Conservation (phyloP, 2,329 filamentous ascomycete species). For the Fusarium protoensiforme region DNA sequence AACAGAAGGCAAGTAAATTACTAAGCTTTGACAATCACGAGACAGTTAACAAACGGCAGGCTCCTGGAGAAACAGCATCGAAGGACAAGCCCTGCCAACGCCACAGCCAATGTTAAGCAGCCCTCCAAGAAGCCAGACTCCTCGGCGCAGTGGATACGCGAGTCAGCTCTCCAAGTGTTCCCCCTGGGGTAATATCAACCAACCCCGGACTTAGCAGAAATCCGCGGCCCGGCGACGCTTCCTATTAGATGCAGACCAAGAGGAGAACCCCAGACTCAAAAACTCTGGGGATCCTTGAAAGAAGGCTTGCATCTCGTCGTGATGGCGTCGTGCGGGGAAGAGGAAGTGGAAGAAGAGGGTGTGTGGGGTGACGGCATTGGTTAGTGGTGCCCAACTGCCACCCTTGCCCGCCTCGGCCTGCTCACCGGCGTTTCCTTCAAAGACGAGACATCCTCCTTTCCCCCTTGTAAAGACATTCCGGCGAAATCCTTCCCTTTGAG, state of each 20-base stretch:
- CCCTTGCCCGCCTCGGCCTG: neutral
- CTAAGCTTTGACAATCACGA: neutral
- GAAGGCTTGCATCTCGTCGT: neutral
- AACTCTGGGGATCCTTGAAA: neutral
- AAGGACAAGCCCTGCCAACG: neutral
- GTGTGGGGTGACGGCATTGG: neutral
- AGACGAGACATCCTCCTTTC: neutral
- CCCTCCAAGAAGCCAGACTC: neutral
- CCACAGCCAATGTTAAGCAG: neutral
- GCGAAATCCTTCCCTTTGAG: constrained; percentile 23
- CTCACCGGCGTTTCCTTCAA: neutral
- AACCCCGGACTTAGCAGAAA: neutral
- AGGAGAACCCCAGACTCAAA: no score
- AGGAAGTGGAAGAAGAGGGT: neutral
- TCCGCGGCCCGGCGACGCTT: neutral
- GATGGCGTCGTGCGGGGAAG: neutral
- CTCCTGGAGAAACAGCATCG: neutral
- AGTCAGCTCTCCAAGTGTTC: neutral
- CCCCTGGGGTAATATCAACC: neutral
- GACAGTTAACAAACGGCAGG: neutral
- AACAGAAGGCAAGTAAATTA: neutral
- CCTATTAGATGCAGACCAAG: neutral
- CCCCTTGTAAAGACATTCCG: neutral
- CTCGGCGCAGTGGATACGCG: neutral
- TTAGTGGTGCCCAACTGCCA: neutral